Evolutionary conservation across 176 grass and related monocot species (phyloP).

Genomic region (Juncus effusus): DNA sequence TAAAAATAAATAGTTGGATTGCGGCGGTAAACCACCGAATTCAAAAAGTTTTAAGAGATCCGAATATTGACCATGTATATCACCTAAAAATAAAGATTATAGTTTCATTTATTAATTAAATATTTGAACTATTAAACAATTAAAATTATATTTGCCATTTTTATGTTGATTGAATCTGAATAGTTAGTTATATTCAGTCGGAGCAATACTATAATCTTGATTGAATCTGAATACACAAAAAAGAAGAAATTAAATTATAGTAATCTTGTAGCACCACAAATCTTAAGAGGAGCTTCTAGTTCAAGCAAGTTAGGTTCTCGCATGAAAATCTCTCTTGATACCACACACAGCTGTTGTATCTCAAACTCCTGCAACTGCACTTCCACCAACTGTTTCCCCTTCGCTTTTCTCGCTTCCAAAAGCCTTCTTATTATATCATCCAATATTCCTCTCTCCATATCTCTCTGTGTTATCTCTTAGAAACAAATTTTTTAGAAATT

Average conservation of each 20-base stretch:
- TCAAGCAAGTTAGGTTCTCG: conserved; percentile 55
- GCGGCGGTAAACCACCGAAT: conserved; percentile 31
- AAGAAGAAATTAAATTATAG: background rate
- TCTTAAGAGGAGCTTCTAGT: conserved; percentile 50
- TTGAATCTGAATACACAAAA: background rate
- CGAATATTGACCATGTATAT: conserved; percentile 51
- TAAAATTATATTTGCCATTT: background rate
- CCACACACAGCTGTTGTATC: conserved; percentile 58
- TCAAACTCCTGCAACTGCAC: conserved; percentile 43
- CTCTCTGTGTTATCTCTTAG: background rate
- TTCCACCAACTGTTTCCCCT: conserved; percentile 5
- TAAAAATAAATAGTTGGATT: conserved; percentile 49
- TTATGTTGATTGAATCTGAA: background rate
- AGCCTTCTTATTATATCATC: conserved; percentile 52
- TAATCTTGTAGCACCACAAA: conserved; percentile 35
- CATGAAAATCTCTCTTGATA: conserved; percentile 46
- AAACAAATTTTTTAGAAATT: background rate
- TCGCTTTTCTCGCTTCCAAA: conserved; percentile 24
- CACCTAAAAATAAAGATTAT: conserved; percentile 29
- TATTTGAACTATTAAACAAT: background rate
- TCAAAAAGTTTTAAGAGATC: conserved; percentile 48
- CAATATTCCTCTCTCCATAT: conserved; percentile 40
- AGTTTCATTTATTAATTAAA: background rate
- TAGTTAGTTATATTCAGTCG: background rate
- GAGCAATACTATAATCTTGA: background rate